Percentiles rank a stretch among this genome's conserved stretches.
Evolutionary conservation across 1,284 basidiomycete genomes (phyloP).

Genomic region (Thelephora terrestris): DNA sequence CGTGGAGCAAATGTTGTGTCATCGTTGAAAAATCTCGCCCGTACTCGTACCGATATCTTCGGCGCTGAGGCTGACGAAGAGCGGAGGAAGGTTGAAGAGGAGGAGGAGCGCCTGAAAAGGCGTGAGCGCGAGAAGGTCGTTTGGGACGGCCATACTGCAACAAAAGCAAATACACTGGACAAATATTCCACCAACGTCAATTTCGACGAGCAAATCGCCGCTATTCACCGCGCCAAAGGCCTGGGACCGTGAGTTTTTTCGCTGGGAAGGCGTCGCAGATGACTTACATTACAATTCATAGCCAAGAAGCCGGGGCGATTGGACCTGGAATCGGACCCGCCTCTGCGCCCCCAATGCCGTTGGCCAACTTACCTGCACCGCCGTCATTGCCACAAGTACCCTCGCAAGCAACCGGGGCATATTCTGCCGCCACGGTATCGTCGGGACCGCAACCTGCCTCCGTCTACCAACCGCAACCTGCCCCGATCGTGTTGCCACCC

Average conservation of each 20-base stretch:
- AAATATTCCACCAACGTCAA: conserved; percentile 87
- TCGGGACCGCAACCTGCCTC: conserved; percentile 76
- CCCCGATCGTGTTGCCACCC: conserved; percentile 73
- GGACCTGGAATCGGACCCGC: conserved; percentile 79
- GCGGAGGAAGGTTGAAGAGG: conserved; percentile 74
- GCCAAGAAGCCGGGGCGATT: conserved; percentile 63
- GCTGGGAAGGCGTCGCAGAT: conserved; percentile 4
- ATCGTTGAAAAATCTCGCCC: conserved; percentile 84
- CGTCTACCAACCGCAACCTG: conserved; percentile 41
- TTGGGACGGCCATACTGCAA: conserved; percentile 93
- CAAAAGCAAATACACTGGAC: conserved; percentile 79
- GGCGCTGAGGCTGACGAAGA: conserved; percentile 88
- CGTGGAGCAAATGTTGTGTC: conserved; percentile 87
- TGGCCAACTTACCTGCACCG: conserved; percentile 50
- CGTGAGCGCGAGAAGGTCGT: conserved; percentile 86
- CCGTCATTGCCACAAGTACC: conserved; percentile 61
- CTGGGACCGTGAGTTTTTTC: conserved; percentile 59
- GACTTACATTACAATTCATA: conserved; percentile 18
- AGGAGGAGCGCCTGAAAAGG: conserved; percentile 67
- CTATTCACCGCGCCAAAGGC: conserved; percentile 84
- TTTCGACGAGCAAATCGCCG: conserved; percentile 91
- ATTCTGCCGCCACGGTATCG: conserved; percentile 66
- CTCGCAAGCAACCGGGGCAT: conserved; percentile 32
- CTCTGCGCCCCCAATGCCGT: conserved; percentile 45
- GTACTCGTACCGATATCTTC: conserved; percentile 90